Evolutionary conservation across 1,284 basidiomycete genomes (phyloP).

Genomic region (Boletellus deceptivus): DNA sequence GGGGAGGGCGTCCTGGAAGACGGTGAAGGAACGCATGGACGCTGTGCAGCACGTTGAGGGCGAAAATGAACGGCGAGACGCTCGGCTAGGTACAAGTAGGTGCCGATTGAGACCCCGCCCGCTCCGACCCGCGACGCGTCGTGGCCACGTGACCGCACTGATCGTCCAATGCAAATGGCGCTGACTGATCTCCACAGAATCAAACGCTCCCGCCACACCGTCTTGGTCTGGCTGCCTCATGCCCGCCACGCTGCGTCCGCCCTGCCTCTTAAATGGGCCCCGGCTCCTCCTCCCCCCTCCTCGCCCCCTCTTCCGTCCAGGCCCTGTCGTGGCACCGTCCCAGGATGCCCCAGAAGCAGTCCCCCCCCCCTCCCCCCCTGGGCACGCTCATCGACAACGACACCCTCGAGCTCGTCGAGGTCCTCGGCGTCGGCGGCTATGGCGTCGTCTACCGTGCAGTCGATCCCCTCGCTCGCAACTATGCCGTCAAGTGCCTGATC

Average conservation of each 20-base stretch:
- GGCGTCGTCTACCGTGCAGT: constrained; percentile 94
- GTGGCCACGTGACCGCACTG: constrained; percentile 21
- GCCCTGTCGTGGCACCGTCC: constrained; percentile 24
- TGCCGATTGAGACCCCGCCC: constrained; percentile 32
- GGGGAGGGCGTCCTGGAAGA: constrained; percentile 54
- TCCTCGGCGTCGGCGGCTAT: constrained; percentile 93
- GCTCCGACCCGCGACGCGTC: constrained; percentile 35
- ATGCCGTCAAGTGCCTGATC: constrained; percentile 90
- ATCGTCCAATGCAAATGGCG: constrained; percentile 11
- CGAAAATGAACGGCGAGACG: constrained; percentile 18
- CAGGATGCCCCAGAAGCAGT: constrained; percentile 46
- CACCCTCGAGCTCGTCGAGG: constrained; percentile 82
- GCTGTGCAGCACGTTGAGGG: constrained; percentile 36
- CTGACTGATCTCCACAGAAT: constrained; percentile 25
- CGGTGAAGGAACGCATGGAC: constrained; percentile 56
- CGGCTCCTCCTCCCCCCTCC: constrained; percentile 22
- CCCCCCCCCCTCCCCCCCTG: constrained; percentile 61
- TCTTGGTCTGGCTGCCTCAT: constrained; percentile 49
- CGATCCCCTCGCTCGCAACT: constrained; percentile 58
- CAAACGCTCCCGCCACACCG: constrained; percentile 17
- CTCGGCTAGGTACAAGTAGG: constrained; percentile 28
- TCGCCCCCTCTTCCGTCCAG: constrained; percentile 29
- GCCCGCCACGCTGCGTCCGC: constrained; percentile 52
- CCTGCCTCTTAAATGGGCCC: constrained; percentile 24
- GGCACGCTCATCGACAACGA: constrained; percentile 81